Evolutionary conservation across 1,284 basidiomycete genomes (phyloP).

Genomic region (Ganoderma meredithae): DNA sequence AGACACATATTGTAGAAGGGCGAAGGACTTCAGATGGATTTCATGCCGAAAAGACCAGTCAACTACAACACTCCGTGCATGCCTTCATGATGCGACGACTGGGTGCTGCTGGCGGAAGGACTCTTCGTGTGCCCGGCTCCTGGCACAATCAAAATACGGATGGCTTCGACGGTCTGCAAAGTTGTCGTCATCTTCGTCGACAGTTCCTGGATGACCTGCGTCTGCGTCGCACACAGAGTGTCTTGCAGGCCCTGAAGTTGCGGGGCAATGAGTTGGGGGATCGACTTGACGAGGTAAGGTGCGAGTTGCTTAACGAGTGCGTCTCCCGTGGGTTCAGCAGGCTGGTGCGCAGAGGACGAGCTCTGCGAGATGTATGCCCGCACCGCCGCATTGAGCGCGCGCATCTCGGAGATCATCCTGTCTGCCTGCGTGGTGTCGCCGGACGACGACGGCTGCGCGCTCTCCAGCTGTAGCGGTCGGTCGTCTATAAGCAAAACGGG

Average conservation of each 20-base stretch:
- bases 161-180: constrained; percentile 20
- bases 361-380: constrained; percentile 25
- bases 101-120: neutral
- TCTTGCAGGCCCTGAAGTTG: constrained; percentile 22
- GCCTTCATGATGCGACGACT: neutral
- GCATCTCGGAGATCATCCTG: constrained; percentile 30
- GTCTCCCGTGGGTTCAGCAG: constrained; percentile 17
- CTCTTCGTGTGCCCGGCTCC: neutral
- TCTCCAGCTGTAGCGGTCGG: constrained; percentile 1
- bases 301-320: constrained; percentile 21
- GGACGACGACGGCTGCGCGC: constrained; percentile 13
- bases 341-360: constrained; percentile 8
- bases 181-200: constrained; percentile 25
- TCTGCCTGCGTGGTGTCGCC: constrained; percentile 24
- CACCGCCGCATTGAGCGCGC: constrained; percentile 31
- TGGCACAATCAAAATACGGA: constrained; percentile 18
- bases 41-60: neutral
- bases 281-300: constrained; percentile 20
- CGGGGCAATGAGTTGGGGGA: constrained; percentile 25
- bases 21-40: neutral
- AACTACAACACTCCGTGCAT: neutral
- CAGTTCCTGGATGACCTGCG: constrained; percentile 22
- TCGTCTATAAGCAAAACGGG: neutral
- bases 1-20: neutral
- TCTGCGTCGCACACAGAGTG: constrained; percentile 19